phyloP scores from a whole-genome alignment of 2,329 filamentous ascomycete genomes.

The Colletotrichum neosansevieriae region DNA sequence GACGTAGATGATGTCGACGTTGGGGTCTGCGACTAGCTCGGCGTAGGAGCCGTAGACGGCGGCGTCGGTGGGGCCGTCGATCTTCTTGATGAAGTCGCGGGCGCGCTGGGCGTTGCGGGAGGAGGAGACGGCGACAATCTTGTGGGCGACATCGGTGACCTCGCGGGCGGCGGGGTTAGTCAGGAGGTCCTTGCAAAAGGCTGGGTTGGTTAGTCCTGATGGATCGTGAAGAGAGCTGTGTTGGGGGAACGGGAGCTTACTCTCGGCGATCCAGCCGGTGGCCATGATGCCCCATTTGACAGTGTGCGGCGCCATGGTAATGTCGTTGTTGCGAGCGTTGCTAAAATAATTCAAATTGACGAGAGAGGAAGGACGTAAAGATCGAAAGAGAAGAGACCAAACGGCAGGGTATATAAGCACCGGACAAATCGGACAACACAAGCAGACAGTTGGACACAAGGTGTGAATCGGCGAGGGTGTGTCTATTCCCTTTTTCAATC shows the following conservation, averaged over 20 bases:
- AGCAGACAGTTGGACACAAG: background rate
- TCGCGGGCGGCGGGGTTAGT: constrained; percentile 77
- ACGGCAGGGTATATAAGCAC: background rate
- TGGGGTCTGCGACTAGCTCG: constrained; percentile 81
- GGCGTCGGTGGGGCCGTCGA: constrained; percentile 75
- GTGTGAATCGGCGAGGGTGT: constrained; percentile 15
- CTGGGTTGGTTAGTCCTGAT: constrained; percentile 47
- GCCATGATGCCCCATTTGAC: constrained; percentile 72
- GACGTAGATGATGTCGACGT: constrained; percentile 89
- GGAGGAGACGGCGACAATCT: constrained; percentile 83
- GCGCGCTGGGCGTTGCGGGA: constrained; percentile 79
- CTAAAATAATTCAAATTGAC: background rate
- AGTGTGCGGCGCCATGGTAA: constrained; percentile 61
- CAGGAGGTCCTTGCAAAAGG: constrained; percentile 83
- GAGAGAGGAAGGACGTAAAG: background rate
- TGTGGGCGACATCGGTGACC: constrained; percentile 80
- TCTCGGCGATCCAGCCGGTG: constrained; percentile 69
- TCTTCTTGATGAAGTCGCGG: constrained; percentile 77
- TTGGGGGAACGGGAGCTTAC: constrained; percentile 52
- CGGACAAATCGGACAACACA: background rate
- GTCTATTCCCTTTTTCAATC: constrained; percentile 23
- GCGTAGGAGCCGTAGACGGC: constrained; percentile 84
- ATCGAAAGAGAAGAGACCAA: background rate
- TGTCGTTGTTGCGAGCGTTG: constrained; percentile 22
- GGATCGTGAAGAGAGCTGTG: background rate